phyloP scores from a whole-genome alignment of 2,329 filamentous ascomycete species.

The Paraphoma chrysanthemicola region DNA sequence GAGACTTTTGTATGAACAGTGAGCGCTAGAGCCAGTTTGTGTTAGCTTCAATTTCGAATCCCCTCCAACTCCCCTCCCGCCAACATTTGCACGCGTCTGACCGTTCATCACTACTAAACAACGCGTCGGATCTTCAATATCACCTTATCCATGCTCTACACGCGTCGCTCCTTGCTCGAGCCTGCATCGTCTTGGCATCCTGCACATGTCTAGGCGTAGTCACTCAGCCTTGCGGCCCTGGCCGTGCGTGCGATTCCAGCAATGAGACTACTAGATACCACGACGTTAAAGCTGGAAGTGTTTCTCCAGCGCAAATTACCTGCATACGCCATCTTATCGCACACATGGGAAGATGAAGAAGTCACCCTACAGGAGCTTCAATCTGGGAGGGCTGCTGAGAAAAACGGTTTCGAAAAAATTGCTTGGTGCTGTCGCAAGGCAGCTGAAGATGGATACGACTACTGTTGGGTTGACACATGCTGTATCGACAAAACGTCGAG shows the following conservation, averaged over 20 bases:
- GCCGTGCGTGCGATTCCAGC: background rate
- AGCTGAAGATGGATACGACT: conserved; percentile 5
- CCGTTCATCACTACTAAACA: too few species aligned
- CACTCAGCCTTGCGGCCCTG: background rate
- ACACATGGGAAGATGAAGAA: conserved; percentile 18
- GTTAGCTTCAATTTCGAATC: too few species aligned
- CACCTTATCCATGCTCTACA: too few species aligned
- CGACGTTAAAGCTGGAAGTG: conserved; percentile 7
- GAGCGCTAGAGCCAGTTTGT: too few species aligned
- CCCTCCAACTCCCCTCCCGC: too few species aligned
- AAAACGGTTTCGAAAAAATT: conserved; percentile 13
- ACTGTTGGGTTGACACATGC: conserved; percentile 17
- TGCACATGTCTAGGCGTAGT: too few species aligned
- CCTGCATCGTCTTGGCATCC: too few species aligned
- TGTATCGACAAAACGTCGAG: background rate
- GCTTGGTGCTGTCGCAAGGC: conserved; percentile 13
- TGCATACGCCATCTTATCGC: conserved; percentile 18
- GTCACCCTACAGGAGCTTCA: conserved; percentile 10
- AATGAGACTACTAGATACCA: conserved; percentile 8
- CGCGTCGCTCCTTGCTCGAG: too few species aligned
- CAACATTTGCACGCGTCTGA: too few species aligned
- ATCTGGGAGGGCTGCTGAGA: background rate
- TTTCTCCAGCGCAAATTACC: conserved; percentile 7
- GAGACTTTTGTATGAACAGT: too few species aligned
- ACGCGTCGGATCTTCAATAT: too few species aligned